Base-by-base conservation (phyloP, 305 asterid species). In the Andrographis paniculata region DNA sequence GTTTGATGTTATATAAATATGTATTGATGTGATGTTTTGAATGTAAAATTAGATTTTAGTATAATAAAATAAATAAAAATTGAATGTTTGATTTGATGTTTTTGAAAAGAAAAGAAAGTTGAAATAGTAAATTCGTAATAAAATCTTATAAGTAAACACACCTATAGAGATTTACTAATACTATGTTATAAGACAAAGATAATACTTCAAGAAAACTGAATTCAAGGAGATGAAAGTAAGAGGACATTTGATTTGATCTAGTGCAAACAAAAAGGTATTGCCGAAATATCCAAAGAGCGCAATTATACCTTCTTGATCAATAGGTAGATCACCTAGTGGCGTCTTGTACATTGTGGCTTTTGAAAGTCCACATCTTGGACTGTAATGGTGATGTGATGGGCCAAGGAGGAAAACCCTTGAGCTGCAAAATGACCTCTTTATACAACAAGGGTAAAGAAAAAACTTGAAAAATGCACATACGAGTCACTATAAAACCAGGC, bases 361-460 rank as follows among this genome's bases (percentile, higher is more conserved):
- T 30, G 99, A 86, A 67, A 91, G 95, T n/a, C 89, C 94, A 68
- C 99, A 91, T 66, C 71, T 86, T 48, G 82, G 74, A 52, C 96
- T 83, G 73, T 91, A 80, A 67, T 87, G 48, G 67, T 91, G 99
- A 67, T 91, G 99, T 67, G 99, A 91, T 39, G 99, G 96, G 22
- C 99, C 99, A 37, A 91, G 95, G 55, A 91, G 87, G 72, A 91
- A 91, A 56, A 91, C 85, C 64, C 96, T 81, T 53, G 93, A 64
- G 59, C 99, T 86, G 87, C 72, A 65, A 56, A 63, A 55, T 60
- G 50, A 31, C 41, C 19, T 42, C 31, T 37, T 45, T 49, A 33
- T 28, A 54, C 41, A 49, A 19, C 45, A 15, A 10, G 6, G 54
- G 21, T 15, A 22, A 16, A 31, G 18, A 49, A 44, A 51, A 55